Evolutionary conservation across 345 rosid genomes (phyloP).

Genomic region (Pugionium cornutum): DNA sequence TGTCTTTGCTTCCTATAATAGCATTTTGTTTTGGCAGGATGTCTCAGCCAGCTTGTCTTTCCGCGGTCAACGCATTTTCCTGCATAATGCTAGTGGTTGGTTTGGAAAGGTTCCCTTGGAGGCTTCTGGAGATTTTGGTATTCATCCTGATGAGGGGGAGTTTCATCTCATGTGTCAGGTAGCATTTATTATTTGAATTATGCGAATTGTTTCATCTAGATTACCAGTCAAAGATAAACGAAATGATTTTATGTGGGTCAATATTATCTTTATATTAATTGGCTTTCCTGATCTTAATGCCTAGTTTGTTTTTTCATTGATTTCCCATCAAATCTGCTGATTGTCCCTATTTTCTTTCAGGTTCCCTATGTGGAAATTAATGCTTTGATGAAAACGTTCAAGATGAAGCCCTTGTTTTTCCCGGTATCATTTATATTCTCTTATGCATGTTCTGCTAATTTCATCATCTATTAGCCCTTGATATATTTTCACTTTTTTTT

Average conservation of each 20-base stretch:
- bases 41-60: conserved; percentile 80
- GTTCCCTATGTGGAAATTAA: conserved; percentile 91
- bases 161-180: conserved; percentile 99
- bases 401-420: conserved; percentile 81
- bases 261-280: conserved; percentile 12
- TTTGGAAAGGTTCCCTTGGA: conserved; percentile 93
- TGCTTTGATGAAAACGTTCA: conserved; percentile 90
- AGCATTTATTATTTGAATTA: conserved; percentile 24
- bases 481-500: background rate
- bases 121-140: conserved; percentile 98
- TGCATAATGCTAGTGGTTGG: conserved; percentile 91
- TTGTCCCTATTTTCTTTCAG: conserved; percentile 45
- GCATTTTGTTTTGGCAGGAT: conserved; percentile 53
- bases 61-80: conserved; percentile 89
- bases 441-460: conserved; percentile 21
- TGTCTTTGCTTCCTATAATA: conserved; percentile 17
- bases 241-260: conserved; percentile 9
- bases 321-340: conserved; percentile 15
- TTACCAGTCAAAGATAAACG: conserved; percentile 12
- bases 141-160: conserved; percentile 98
- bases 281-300: conserved; percentile 4
- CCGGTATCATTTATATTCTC: conserved; percentile 56
- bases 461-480: background rate
- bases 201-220: background rate
- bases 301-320: background rate